A percentile compares a stretch with the other conserved stretches of the same genome.
Conservation (phyloP, 2,329 filamentous ascomycete species). For the Aspergillus texensis region DNA sequence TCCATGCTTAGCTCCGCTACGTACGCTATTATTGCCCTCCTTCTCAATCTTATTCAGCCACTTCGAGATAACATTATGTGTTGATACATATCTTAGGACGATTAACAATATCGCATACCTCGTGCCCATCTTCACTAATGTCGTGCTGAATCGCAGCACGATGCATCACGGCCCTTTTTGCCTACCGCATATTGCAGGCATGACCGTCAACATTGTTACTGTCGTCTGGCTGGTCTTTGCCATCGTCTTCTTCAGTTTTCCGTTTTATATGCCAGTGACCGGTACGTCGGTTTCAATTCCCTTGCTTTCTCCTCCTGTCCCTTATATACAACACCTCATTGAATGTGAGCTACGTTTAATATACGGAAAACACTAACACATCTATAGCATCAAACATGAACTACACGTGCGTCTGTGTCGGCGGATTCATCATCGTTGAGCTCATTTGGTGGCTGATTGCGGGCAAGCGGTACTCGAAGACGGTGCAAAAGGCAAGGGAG, state of each 20-base stretch:
- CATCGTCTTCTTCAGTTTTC: conserved; percentile 53
- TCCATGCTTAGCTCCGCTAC: conserved; percentile 45
- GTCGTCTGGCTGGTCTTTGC: conserved; percentile 54
- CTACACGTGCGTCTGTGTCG: conserved; percentile 53
- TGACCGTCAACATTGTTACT: conserved; percentile 49
- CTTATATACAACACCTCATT: neutral
- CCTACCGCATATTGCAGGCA: conserved; percentile 44
- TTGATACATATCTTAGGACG: conserved; percentile 32
- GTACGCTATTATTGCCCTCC: conserved; percentile 10
- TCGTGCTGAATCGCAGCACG: conserved; percentile 47
- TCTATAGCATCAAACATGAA: conserved; percentile 47
- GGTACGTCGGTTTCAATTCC: conserved; percentile 11
- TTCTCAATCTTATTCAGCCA: neutral
- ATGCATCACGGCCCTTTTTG: conserved; percentile 51
- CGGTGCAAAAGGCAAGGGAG: conserved; percentile 53
- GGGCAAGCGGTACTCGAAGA: conserved; percentile 42
- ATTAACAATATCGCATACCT: conserved; percentile 52
- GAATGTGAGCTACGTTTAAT: neutral
- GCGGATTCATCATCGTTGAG: conserved; percentile 43
- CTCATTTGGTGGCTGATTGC: conserved; percentile 49
- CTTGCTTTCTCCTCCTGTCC: neutral
- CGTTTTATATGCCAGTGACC: conserved; percentile 41
- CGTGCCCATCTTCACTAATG: conserved; percentile 51
- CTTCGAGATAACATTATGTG: neutral
- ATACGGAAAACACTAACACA: neutral